These are phyloP conservation scores for Polyplosphaeria fusca DNA, from an alignment of 495 filamentous ascomycete genomes.

Conservation along the genomic window DNA sequence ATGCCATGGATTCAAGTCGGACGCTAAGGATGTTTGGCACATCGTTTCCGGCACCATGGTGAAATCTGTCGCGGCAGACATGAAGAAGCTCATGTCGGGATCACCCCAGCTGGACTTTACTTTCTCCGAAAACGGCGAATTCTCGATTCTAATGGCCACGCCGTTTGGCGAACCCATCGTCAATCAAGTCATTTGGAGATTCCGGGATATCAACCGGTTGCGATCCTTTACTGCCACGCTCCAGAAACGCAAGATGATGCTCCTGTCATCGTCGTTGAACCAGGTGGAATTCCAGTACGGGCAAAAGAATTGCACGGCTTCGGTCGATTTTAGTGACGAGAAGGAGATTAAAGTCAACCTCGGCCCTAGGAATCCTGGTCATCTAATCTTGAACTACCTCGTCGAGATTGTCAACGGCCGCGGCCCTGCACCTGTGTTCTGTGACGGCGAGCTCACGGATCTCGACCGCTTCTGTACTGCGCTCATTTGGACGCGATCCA, in stretches of 20 bases:
- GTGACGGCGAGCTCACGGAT: slow-evolving; percentile 38
- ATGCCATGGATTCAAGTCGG: slow-evolving; percentile 18
- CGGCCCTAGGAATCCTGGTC: slow-evolving; percentile 68
- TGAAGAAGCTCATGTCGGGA: slow-evolving; percentile 46
- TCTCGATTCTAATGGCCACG: slow-evolving; percentile 57
- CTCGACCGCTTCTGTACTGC: slow-evolving; percentile 54
- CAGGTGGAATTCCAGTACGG: slow-evolving; percentile 62
- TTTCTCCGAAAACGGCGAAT: slow-evolving; percentile 57
- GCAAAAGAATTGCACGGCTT: slow-evolving; percentile 28
- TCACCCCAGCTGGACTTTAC: slow-evolving; percentile 57
- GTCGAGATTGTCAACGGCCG: slow-evolving; percentile 58
- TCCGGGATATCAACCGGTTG: slow-evolving; percentile 61
- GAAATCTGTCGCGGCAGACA: slow-evolving; percentile 10
- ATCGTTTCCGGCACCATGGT: slow-evolving; percentile 19
- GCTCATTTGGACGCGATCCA: slow-evolving; percentile 62
- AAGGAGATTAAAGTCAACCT: slow-evolving; percentile 49
- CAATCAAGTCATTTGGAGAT: slow-evolving; percentile 50
- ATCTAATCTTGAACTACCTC: slow-evolving; percentile 64
- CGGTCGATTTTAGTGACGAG: slow-evolving; percentile 40
- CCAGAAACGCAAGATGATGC: slow-evolving; percentile 50
- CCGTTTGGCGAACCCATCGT: slow-evolving; percentile 57
- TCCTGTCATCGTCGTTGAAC: slow-evolving; percentile 57
- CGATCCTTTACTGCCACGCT: slow-evolving; percentile 64
- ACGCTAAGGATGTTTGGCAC: slow-evolving; percentile 10
- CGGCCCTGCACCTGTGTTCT: slow-evolving; percentile 3